Evolutionary conservation across 2,329 filamentous ascomycete genomes (phyloP).

Genomic region (Cladobotryum mycophilum): DNA sequence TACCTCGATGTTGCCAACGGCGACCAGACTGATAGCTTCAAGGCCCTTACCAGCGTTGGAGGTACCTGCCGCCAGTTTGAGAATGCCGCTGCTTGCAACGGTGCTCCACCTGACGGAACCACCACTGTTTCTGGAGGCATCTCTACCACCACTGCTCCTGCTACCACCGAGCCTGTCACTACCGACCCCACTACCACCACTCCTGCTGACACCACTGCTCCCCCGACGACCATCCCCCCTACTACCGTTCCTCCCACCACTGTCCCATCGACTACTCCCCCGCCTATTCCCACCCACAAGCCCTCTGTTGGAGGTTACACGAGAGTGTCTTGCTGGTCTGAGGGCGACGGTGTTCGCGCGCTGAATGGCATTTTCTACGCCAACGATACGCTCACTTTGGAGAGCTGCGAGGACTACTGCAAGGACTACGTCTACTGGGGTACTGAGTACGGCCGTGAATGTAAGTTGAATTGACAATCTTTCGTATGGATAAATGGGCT

Average conservation of each 20-base stretch:
- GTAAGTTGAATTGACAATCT: conserved; percentile 22
- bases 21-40: conserved; percentile 41
- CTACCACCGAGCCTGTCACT: conserved; percentile 6
- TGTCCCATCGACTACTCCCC: conserved; percentile 8
- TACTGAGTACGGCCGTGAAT: conserved; percentile 47
- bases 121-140: conserved; percentile 8
- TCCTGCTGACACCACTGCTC: conserved; percentile 4
- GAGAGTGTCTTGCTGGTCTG: conserved; percentile 44
- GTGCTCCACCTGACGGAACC: conserved; percentile 13
- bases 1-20: conserved; percentile 40
- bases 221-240: conserved; percentile 1
- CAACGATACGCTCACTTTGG: conserved; percentile 44
- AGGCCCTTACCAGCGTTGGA: conserved; percentile 37
- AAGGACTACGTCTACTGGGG: conserved; percentile 42
- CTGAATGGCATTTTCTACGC: conserved; percentile 34
- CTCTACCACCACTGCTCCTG: conserved; percentile 2
- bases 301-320: conserved; percentile 37
- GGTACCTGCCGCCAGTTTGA: conserved; percentile 39
- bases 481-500: too few species aligned
- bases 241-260: conserved; percentile 6
- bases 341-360: conserved; percentile 38
- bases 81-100: conserved; percentile 25
- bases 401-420: conserved; percentile 41
- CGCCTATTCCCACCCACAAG: conserved; percentile 28
- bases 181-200: background rate